phyloP scores from a whole-genome alignment of 2,329 filamentous ascomycete genomes.

The Neurospora sp. region DNA sequence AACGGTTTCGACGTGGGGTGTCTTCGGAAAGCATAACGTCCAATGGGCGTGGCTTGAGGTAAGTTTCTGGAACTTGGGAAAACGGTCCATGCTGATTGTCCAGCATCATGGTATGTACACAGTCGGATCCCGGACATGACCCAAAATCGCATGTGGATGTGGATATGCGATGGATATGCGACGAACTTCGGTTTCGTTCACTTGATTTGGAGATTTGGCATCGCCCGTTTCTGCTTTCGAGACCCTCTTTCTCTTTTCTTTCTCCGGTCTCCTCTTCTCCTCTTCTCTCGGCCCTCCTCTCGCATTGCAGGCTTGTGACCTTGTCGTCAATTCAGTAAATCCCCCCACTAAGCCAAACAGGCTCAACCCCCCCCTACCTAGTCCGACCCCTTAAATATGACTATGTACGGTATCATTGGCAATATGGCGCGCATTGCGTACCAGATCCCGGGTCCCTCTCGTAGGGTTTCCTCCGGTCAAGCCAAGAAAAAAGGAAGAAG shows the following conservation, averaged over 20 bases:
- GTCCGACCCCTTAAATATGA: neutral
- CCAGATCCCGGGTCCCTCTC: neutral
- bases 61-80: neutral
- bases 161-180: neutral
- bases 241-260: neutral
- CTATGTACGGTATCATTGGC: neutral
- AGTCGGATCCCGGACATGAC: neutral
- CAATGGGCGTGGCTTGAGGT: neutral
- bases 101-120: neutral
- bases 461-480: neutral
- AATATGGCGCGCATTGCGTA: neutral
- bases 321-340: neutral
- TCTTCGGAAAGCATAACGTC: neutral
- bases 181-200: neutral
- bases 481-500: neutral
- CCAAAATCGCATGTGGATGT: neutral
- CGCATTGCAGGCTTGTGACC: neutral
- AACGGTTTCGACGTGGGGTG: neutral
- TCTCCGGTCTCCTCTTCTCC: neutral
- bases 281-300: neutral
- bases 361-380: neutral
- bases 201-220: neutral
- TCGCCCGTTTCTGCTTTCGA: neutral
- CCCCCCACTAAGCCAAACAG: neutral
- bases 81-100: neutral